phyloP scores from a whole-genome alignment of 257 asterid species.

The Avicennia marina region DNA sequence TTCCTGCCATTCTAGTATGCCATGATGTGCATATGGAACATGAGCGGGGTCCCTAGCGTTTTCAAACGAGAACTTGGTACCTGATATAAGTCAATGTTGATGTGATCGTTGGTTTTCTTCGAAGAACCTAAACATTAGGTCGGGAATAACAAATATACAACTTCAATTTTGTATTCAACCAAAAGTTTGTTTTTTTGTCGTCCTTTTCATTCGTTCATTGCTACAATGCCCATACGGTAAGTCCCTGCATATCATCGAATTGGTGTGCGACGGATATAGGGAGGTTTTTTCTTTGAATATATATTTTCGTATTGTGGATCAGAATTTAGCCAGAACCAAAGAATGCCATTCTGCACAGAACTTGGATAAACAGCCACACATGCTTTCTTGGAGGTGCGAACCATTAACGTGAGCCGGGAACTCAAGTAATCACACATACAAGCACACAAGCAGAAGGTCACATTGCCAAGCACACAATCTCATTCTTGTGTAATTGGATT shows the following conservation, averaged over 20 bases:
- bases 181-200: too few relatives aligned
- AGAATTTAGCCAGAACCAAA: constrained; percentile 94
- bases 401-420: constrained; percentile 16
- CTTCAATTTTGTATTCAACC: too few relatives aligned
- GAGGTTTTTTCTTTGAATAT: constrained; percentile 56
- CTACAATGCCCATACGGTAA: constrained; percentile 69
- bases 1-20: constrained; percentile 48
- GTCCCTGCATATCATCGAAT: constrained; percentile 60
- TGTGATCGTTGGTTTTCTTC: not conserved
- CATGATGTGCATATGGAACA: constrained; percentile 87
- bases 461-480: not conserved
- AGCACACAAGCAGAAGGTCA: too few relatives aligned
- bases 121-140: too few relatives aligned
- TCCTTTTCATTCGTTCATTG: too few relatives aligned
- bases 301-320: constrained; percentile 63
- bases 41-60: constrained; percentile 98
- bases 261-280: constrained; percentile 63
- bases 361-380: constrained; percentile 85
- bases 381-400: constrained; percentile 75
- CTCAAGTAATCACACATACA: too few relatives aligned
- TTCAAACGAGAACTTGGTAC: constrained; percentile 78
- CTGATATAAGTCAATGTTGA: constrained; percentile 20
- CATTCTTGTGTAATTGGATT: too few relatives aligned
- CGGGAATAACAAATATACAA: too few relatives aligned
- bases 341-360: constrained; percentile 73